Conservation (phyloP, 2,329 filamentous ascomycete genomes). For the Ophidiomyces ophidiicola region DNA sequence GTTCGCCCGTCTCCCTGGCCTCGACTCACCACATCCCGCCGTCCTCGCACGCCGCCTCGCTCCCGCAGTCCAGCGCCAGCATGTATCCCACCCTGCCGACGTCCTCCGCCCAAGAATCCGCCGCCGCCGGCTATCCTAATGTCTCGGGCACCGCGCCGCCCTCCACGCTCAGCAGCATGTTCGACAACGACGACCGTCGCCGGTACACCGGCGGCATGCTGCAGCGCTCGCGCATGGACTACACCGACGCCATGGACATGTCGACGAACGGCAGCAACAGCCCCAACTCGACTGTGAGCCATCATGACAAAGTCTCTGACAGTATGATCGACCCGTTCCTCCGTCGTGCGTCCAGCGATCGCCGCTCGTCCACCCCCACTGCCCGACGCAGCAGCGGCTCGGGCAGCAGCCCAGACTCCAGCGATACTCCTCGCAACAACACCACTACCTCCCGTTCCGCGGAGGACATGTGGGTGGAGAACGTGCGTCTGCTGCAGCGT, state of each 20-base stretch:
- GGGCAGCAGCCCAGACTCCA: background rate
- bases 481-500: conserved; percentile 51
- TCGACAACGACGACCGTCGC: conserved; percentile 48
- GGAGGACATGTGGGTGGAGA: conserved; percentile 49
- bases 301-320: conserved; percentile 23
- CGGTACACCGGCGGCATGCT: conserved; percentile 51
- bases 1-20: conserved; percentile 46
- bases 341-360: conserved; percentile 16
- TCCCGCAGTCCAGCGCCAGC: conserved; percentile 32
- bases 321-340: conserved; percentile 36
- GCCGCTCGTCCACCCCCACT: background rate
- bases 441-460: background rate
- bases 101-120: conserved; percentile 45
- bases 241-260: conserved; percentile 29
- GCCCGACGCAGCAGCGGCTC: background rate
- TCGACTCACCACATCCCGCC: conserved; percentile 42
- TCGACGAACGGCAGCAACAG: conserved; percentile 25
- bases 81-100: conserved; percentile 55
- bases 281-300: conserved; percentile 11
- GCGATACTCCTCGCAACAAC: conserved; percentile 17
- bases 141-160: conserved; percentile 46
- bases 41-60: conserved; percentile 24
- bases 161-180: conserved; percentile 47
- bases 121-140: conserved; percentile 39
- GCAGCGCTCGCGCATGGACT: conserved; percentile 41